A percentile compares a stretch with the other conserved stretches of the same genome.
Conservation (phyloP, 805 yeast species). For the Debaryomyces castellii region DNA sequence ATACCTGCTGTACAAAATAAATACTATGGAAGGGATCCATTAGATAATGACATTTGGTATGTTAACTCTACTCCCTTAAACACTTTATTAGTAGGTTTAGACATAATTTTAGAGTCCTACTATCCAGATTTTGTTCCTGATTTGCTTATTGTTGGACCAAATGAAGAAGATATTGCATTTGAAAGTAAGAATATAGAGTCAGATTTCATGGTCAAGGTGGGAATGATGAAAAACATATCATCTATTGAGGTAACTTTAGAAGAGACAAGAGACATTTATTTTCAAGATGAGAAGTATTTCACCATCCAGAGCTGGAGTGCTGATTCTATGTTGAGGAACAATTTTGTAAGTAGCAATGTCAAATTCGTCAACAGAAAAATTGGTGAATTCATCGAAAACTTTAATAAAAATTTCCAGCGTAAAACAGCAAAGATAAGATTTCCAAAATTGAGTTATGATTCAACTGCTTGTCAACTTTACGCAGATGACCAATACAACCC, state of each 20-base stretch:
- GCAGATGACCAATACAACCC: constrained; percentile 3
- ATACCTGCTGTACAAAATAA: constrained; percentile 8
- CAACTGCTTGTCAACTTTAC: constrained; percentile 20
- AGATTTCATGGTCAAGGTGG: constrained; percentile 16
- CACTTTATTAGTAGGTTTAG: constrained; percentile 23
- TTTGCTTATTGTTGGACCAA: constrained; percentile 35
- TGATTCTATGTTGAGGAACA: constrained; percentile 14
- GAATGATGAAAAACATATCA: constrained; percentile 16
- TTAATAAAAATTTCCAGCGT: constrained; percentile 2
- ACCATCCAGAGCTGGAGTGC: constrained; percentile 12
- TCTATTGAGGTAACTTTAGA: constrained; percentile 22
- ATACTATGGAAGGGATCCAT: constrained; percentile 35
- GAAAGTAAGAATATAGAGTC: constrained; percentile 2
- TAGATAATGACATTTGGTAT: constrained; percentile 31
- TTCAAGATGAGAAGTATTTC: constrained; percentile 31
- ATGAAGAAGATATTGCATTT: constrained; percentile 22
- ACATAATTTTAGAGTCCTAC: constrained; percentile 23
- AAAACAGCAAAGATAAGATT: constrained; percentile 23
- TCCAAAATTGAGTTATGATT: constrained; percentile 26
- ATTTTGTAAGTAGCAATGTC: constrained; percentile 21
- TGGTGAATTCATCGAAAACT: constrained; percentile 15
- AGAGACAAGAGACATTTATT: constrained; percentile 30
- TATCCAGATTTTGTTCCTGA: constrained; percentile 28
- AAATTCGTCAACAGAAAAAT: constrained; percentile 25
- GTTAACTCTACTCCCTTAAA: constrained; percentile 27